phyloP scores from a whole-genome alignment of 257 asterid genomes.

The Lithospermum erythrorhizon region DNA sequence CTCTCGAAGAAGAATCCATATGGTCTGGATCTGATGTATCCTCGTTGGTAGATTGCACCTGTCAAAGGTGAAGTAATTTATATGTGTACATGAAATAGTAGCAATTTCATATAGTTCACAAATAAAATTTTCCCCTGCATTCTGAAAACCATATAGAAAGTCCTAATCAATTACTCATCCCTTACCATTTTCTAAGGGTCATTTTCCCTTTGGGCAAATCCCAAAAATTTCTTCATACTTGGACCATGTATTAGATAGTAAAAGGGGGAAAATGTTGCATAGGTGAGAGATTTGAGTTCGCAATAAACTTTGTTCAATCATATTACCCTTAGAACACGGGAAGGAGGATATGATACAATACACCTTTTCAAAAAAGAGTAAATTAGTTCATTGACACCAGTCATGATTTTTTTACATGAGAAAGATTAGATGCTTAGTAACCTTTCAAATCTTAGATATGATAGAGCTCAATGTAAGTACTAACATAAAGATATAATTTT shows the following conservation, averaged over 20 bases:
- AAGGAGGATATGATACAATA: not conserved
- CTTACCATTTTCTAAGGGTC: not conserved
- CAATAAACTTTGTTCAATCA: not conserved
- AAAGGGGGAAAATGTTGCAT: not conserved
- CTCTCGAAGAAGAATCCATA: conserved; percentile 15
- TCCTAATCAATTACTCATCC: not conserved
- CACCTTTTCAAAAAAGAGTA: too few species aligned
- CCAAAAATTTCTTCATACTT: too few species aligned
- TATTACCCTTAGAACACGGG: not conserved
- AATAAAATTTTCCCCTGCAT: not conserved
- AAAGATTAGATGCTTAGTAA: too few species aligned
- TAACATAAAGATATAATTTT: not conserved
- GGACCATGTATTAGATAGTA: not conserved
- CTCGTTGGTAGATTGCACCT: conserved; percentile 23
- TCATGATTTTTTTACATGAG: not conserved
- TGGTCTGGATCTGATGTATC: conserved; percentile 19
- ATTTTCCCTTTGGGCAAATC: too few species aligned
- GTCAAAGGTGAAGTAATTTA: conserved; percentile 11
- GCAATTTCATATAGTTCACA: not conserved
- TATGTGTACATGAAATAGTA: not conserved
- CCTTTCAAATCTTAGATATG: too few species aligned
- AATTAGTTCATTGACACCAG: not conserved
- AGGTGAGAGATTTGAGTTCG: not conserved
- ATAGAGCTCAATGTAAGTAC: too few species aligned
- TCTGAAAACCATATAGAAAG: too few species aligned